Conservation (phyloP, 352 stramenopile species). For the Phytophthora melonis region DNA sequence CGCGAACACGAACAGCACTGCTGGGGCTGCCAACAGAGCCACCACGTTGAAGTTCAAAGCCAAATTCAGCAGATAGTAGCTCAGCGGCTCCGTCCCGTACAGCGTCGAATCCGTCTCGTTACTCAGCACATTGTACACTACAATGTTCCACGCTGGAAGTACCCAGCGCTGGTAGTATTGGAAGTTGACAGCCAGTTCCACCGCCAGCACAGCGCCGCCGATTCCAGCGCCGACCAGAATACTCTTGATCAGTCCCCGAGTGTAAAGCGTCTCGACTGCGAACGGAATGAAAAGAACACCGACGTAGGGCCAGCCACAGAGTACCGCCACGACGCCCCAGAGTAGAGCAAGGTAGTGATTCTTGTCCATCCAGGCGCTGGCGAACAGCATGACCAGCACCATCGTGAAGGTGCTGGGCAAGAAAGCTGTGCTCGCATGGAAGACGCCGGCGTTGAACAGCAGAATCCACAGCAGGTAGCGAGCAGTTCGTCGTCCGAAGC, state of each 20-base stretch:
- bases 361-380: constrained; percentile 81
- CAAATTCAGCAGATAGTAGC: constrained; percentile 97
- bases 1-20: constrained; percentile 41
- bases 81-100: constrained; percentile 96
- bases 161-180: constrained; percentile 78
- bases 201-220: constrained; percentile 66
- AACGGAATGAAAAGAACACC: constrained; percentile 96
- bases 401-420: constrained; percentile 94
- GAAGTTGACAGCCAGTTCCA: constrained; percentile 90
- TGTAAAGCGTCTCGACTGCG: constrained; percentile 80
- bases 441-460: constrained; percentile 93
- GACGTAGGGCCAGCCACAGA: constrained; percentile 98
- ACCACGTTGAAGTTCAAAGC: constrained; percentile 96
- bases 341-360: constrained; percentile 81
- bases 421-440: constrained; percentile 92
- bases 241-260: constrained; percentile 59
- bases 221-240: constrained; percentile 68
- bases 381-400: constrained; percentile 85
- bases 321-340: constrained; percentile 91
- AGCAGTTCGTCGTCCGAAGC: constrained; percentile 72
- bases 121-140: constrained; percentile 96
- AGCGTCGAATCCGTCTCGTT: constrained; percentile 95
- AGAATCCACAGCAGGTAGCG: constrained; percentile 80
- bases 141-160: constrained; percentile 94
- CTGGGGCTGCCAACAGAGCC: constrained; percentile 70